Base-by-base conservation (phyloP, 495 filamentous ascomycete genomes). In the Xylaria bambusicola region DNA sequence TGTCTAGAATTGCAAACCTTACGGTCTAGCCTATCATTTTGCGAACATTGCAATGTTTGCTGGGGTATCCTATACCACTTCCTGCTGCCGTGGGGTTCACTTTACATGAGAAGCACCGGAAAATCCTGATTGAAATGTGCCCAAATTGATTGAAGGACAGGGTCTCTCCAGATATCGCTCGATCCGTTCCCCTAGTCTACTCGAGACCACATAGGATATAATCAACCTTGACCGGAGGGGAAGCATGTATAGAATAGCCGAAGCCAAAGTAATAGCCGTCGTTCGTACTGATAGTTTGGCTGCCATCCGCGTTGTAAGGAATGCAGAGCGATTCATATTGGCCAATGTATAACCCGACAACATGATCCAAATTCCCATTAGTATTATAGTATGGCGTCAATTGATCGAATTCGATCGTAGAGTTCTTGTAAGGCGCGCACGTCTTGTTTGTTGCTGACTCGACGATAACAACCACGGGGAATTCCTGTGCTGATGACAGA, bases 381-480 rank as follows among this genome's bases (percentile, higher is more conserved):
- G 40, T 44, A 44, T 44, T 44, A 44, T 44, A n/a, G 40, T 44
- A 44, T 15, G 18, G 15, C 40, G 40, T n/a, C 13, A 6, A 44
- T 15, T 44, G 18, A 15, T 44, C 40, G 40, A 44, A 44, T 44
- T 15, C 18, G 13, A 44, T 44, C 15, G 40, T 44, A 15, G 40
- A n/a, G 40, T 44, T 44, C 40, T 44, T 44, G 40, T 44, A 44
- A 44, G 40, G 40, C 40, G 40, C 40, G 40, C 40, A 44, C 18
- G 15, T 44, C 40, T 44, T 44, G 40, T 20, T 20, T 44, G 40
- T 44, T 44, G 40, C 5, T 15, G 40, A 44, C 40, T 44, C 40
- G 40, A 44, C 40, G 13, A 44, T 44, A 20, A 44, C 18, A 20
- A 15, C 40, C 15, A 44, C 13, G 13, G 5, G 40, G 13, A 4